Evolutionary conservation across 768 basidiomycete genomes (phyloP).

Genomic region (Obba rivulosa): DNA sequence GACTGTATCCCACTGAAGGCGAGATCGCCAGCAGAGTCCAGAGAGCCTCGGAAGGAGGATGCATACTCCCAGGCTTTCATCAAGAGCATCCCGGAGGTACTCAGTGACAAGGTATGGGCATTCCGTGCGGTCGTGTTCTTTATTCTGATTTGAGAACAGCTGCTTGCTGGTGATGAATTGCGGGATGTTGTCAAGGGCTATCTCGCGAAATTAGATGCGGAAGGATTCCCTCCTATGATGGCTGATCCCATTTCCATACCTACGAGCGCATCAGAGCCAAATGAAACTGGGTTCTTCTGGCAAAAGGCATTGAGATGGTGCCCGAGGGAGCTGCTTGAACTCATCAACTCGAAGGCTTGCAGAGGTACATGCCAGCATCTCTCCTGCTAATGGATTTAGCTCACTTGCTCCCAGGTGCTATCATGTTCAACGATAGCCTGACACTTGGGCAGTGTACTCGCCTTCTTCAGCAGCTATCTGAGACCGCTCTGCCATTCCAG

Average conservation of each 20-base stretch:
- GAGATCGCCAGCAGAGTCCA: slow-evolving; percentile 4
- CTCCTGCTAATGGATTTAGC: slow-evolving; percentile 3
- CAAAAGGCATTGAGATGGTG: slow-evolving; percentile 72
- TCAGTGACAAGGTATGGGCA: slow-evolving; percentile 56
- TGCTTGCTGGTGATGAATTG: slow-evolving; percentile 66
- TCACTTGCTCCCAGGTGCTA: slow-evolving; percentile 57
- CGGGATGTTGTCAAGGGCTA: slow-evolving; percentile 71
- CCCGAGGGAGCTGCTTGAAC: slow-evolving; percentile 74
- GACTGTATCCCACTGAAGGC: slow-evolving; percentile 2
- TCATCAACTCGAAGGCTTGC: slow-evolving; percentile 95
- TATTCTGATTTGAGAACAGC: slow-evolving; percentile 30
- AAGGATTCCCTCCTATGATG: slow-evolving; percentile 25
- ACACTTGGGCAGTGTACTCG: slow-evolving; percentile 59
- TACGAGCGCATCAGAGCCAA: too few relatives aligned
- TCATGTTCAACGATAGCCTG: slow-evolving; percentile 93
- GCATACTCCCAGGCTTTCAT: slow-evolving; percentile 65
- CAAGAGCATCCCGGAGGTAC: slow-evolving; percentile 57
- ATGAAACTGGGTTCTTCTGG: slow-evolving; percentile 37
- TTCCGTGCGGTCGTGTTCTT: slow-evolving; percentile 6
- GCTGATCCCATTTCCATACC: background rate
- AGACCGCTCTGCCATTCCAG: slow-evolving; percentile 83
- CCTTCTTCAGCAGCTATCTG: slow-evolving; percentile 61
- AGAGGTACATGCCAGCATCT: slow-evolving; percentile 48
- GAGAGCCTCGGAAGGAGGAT: slow-evolving; percentile 22
- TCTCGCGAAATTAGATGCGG: slow-evolving; percentile 54